These are phyloP conservation scores for Myochromella boudieri DNA, from an alignment of 768 basidiomycete genomes.

Conservation along the genomic window DNA sequence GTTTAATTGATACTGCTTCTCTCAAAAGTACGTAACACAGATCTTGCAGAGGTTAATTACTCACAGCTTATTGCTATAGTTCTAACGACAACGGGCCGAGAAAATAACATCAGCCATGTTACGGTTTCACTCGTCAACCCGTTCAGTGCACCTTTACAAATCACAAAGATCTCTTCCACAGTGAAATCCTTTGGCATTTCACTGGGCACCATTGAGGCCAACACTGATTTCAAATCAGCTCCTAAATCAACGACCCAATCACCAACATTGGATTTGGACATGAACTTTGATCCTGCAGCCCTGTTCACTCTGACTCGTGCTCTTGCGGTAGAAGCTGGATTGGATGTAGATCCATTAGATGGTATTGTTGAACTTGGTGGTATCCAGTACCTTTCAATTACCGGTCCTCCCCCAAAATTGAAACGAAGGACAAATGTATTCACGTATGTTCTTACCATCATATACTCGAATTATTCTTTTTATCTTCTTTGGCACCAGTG, in stretches of 20 bases:
- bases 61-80: slow-evolving; percentile 33
- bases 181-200: slow-evolving; percentile 60
- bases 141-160: slow-evolving; percentile 57
- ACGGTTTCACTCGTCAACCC: slow-evolving; percentile 64
- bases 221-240: slow-evolving; percentile 47
- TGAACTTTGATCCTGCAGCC: slow-evolving; percentile 68
- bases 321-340: slow-evolving; percentile 62
- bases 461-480: background rate
- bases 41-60: background rate
- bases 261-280: slow-evolving; percentile 55
- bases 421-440: slow-evolving; percentile 49
- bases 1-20: slow-evolving; percentile 54
- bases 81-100: slow-evolving; percentile 59
- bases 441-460: slow-evolving; percentile 35
- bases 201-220: slow-evolving; percentile 59
- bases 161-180: slow-evolving; percentile 60
- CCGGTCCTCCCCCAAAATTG: slow-evolving; percentile 25
- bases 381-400: slow-evolving; percentile 53
- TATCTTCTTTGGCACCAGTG: slow-evolving; percentile 32
- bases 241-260: slow-evolving; percentile 58
- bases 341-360: slow-evolving; percentile 61
- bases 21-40: slow-evolving; percentile 55
- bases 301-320: slow-evolving; percentile 72
- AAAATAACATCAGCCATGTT: slow-evolving; percentile 65
- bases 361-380: slow-evolving; percentile 67